Percentiles rank a stretch among this genome's conserved stretches.
Conservation (phyloP, 495 filamentous ascomycete species). For the Lasiosphaeria ovina region DNA sequence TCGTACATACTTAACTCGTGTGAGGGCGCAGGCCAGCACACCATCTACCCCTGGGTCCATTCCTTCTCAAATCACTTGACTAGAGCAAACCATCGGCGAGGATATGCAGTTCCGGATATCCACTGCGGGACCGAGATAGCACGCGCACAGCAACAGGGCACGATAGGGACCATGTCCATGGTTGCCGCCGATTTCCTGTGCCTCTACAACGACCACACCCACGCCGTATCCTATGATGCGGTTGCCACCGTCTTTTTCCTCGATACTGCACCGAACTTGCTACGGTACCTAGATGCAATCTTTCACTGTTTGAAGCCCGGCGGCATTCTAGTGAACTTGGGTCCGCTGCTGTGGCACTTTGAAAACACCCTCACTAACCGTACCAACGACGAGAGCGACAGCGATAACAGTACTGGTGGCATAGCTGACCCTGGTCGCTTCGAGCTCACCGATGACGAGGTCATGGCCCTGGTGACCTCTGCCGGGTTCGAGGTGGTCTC, state of each 20-base stretch:
- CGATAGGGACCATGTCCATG: conserved; percentile 75
- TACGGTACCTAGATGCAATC: conserved; percentile 83
- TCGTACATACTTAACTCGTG: conserved; percentile 77
- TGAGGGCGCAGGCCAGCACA: conserved; percentile 49
- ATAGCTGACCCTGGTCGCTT: conserved; percentile 79
- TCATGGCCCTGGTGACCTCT: conserved; percentile 68
- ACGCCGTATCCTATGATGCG: conserved; percentile 67
- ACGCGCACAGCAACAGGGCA: conserved; percentile 12
- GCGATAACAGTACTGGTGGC: conserved; percentile 45
- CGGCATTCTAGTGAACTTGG: conserved; percentile 85
- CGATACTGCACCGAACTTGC: conserved; percentile 90
- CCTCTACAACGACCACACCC: conserved; percentile 60
- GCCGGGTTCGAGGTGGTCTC: conserved; percentile 75
- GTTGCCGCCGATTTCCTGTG: conserved; percentile 78
- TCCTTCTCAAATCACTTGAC: conserved; percentile 75
- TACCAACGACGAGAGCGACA: conserved; percentile 41
- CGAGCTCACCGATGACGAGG: conserved; percentile 85
- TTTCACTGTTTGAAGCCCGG: conserved; percentile 70
- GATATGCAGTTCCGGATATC: conserved; percentile 72
- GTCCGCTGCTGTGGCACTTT: conserved; percentile 90
- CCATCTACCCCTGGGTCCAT: conserved; percentile 76
- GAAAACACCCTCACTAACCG: conserved; percentile 52
- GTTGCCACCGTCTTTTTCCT: conserved; percentile 93
- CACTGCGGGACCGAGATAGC: conserved; percentile 61
- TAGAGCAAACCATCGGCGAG: conserved; percentile 66